These are phyloP conservation scores for Schrenkiella parvula DNA, from an alignment of 345 rosid genomes.

Conservation along the genomic window DNA sequence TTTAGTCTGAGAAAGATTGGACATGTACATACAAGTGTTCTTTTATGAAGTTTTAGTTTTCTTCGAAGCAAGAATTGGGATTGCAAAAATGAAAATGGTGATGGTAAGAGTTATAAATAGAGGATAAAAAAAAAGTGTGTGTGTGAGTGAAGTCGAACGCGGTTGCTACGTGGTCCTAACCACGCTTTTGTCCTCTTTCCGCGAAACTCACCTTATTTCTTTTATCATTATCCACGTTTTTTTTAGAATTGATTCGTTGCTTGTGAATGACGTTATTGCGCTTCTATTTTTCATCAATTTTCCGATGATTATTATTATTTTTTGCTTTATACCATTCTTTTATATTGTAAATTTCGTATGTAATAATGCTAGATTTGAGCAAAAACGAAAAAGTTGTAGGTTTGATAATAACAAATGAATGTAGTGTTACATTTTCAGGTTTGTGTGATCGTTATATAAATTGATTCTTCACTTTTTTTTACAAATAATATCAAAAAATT, in stretches of 20 bases:
- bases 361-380: too few species aligned
- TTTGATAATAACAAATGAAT: too few species aligned
- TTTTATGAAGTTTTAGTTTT: neutral
- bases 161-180: constrained; percentile 23
- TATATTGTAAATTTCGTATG: neutral
- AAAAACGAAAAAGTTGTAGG: too few species aligned
- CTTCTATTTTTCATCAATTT: neutral
- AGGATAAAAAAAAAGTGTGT: neutral
- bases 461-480: too few species aligned
- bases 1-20: constrained; percentile 20
- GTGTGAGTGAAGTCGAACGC: constrained; percentile 16
- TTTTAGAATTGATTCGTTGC: neutral
- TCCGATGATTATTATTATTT: neutral
- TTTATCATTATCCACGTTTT: constrained; percentile 21
- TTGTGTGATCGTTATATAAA: too few species aligned
- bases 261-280: neutral
- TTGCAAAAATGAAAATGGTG: neutral
- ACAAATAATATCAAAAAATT: too few species aligned
- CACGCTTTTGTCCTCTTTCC: constrained; percentile 1
- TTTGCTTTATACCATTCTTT: neutral
- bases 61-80: neutral
- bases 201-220: constrained; percentile 7
- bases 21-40: constrained; percentile 20
- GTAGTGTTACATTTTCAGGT: too few species aligned
- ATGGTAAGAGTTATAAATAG: constrained; percentile 15